Percentiles rank a stretch among this genome's conserved stretches.
phyloP scores from a whole-genome alignment of 2,329 filamentous ascomycete genomes.

The Trichoderma brevicompactum region DNA sequence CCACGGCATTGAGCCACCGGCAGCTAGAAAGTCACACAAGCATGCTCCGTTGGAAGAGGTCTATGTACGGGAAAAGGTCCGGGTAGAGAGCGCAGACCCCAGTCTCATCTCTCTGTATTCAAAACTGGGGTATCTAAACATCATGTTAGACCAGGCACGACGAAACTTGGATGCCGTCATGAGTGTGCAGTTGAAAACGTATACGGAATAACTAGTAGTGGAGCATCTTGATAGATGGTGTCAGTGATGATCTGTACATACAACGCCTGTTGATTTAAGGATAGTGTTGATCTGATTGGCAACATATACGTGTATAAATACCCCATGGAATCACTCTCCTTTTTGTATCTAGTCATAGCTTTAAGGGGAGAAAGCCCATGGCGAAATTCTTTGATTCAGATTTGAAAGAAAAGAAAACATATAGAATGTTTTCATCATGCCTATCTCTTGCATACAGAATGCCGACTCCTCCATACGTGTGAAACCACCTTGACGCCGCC shows the following conservation, averaged over 20 bases:
- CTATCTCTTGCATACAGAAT: slow-evolving; percentile 21
- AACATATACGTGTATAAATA: not conserved
- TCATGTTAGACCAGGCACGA: slow-evolving; percentile 71
- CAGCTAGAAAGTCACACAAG: slow-evolving; percentile 19
- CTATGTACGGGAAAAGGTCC: slow-evolving; percentile 84
- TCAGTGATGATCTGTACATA: slow-evolving; percentile 12
- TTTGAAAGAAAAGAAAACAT: not conserved
- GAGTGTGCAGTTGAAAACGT: slow-evolving; percentile 54
- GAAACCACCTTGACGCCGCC: slow-evolving; percentile 31
- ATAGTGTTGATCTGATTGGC: not conserved
- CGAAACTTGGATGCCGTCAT: slow-evolving; percentile 78
- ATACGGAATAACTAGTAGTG: not conserved
- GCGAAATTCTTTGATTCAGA: not conserved
- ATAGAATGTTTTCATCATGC: slow-evolving; percentile 16
- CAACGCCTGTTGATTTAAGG: not conserved
- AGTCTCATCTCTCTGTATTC: slow-evolving; percentile 81
- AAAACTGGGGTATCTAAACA: slow-evolving; percentile 78
- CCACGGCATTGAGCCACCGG: slow-evolving; percentile 35
- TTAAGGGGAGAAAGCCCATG: not conserved
- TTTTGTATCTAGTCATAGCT: not conserved
- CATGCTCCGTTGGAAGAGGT: slow-evolving; percentile 59
- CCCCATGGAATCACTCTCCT: no score
- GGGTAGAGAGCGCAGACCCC: slow-evolving; percentile 87
- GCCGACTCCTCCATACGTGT: slow-evolving; percentile 36
- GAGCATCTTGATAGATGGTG: not conserved